phyloP scores from a whole-genome alignment of 2,329 filamentous ascomycete species.

The Ceratocystis diversiconidia region DNA sequence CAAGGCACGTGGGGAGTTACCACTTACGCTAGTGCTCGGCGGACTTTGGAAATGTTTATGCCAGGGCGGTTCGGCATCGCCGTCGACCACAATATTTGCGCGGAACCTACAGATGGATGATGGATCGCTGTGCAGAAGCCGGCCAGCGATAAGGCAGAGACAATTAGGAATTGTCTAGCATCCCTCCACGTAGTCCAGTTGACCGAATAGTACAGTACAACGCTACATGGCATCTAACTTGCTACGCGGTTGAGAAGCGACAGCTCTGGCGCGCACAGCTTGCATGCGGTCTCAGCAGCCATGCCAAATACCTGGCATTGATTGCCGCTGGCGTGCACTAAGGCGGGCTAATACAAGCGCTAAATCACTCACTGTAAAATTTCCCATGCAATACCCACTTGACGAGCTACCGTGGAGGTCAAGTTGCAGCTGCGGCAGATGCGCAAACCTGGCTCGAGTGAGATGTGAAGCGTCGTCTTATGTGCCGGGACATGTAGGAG shows the following conservation, averaged over 20 bases:
- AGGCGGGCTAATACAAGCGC: conserved; percentile 35
- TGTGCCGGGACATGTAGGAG: conserved; percentile 24
- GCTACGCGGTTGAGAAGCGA: background rate
- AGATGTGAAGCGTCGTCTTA: conserved; percentile 35
- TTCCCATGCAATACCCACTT: conserved; percentile 48
- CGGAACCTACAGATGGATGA: conserved; percentile 34
- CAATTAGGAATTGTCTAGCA: conserved; percentile 59
- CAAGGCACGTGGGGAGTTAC: conserved; percentile 10
- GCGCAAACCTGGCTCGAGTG: conserved; percentile 37
- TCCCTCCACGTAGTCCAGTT: conserved; percentile 57
- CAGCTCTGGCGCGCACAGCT: background rate
- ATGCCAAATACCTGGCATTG: conserved; percentile 49
- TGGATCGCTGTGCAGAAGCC: conserved; percentile 19
- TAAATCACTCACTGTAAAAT: conserved; percentile 44
- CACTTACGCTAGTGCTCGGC: conserved; percentile 41
- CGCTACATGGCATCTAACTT: too few species aligned
- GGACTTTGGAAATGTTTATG: conserved; percentile 63
- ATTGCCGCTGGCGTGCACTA: conserved; percentile 52
- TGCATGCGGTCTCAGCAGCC: conserved; percentile 13
- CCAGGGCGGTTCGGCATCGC: conserved; percentile 42
- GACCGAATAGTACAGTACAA: background rate
- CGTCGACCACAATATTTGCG: conserved; percentile 47
- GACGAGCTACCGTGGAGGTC: conserved; percentile 46
- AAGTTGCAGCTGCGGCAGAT: conserved; percentile 36
- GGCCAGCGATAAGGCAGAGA: conserved; percentile 54